phyloP scores from a whole-genome alignment of 257 asterid genomes.

The Eustoma russellianum region DNA sequence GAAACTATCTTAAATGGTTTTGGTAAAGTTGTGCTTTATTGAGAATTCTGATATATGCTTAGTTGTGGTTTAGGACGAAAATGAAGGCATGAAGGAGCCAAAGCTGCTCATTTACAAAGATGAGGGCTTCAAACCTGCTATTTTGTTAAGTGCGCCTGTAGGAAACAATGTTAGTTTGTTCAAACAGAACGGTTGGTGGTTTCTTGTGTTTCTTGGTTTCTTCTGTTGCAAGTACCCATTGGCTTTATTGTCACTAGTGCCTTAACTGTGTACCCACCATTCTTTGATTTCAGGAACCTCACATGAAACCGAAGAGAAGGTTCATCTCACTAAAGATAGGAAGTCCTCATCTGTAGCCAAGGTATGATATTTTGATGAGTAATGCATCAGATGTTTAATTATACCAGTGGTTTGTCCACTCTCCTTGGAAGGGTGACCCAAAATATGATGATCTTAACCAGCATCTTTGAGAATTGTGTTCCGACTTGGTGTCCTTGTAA shows the following conservation, averaged over 20 bases:
- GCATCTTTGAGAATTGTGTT: no score
- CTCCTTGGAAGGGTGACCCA: no score
- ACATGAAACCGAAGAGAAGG: slow-evolving; percentile 17
- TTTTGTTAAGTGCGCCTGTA: slow-evolving; percentile 21
- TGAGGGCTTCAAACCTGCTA: slow-evolving; percentile 28
- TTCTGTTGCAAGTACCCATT: background rate
- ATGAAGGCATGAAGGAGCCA: slow-evolving; percentile 55
- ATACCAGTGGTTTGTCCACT: no score
- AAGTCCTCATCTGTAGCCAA: slow-evolving; percentile 19
- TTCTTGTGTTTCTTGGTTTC: slow-evolving; percentile 6
- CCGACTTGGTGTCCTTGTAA: no score
- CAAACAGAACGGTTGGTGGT: slow-evolving; percentile 45
- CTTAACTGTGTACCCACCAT: slow-evolving; percentile 2
- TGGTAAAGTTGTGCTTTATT: slow-evolving; percentile 1
- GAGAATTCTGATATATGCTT: background rate
- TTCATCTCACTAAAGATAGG: slow-evolving; percentile 21
- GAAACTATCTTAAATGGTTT: background rate
- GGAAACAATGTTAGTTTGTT: slow-evolving; percentile 20
- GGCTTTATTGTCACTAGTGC: background rate
- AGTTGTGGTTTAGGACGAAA: slow-evolving; percentile 37
- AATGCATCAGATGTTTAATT: no score
- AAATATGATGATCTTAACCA: no score
- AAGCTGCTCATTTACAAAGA: slow-evolving; percentile 55
- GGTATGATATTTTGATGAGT: slow-evolving; percentile 26
- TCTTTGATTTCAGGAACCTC: slow-evolving; percentile 40